phyloP scores from a whole-genome alignment of 805 yeast species.

The Helenozyma baotianmanensis region DNA sequence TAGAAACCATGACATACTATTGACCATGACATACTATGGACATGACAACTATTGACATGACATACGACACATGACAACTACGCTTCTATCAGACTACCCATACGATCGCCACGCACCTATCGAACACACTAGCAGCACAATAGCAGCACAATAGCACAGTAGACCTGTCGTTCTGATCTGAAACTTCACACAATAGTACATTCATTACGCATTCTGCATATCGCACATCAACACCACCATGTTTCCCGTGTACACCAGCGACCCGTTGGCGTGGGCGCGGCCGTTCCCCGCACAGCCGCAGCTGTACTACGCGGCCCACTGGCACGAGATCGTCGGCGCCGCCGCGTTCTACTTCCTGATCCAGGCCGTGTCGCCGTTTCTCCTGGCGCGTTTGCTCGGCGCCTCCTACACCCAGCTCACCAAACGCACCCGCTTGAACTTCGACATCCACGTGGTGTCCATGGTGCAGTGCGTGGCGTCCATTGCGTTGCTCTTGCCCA shows the following conservation, averaged over 20 bases:
- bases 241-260: constrained; percentile 29
- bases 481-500: constrained; percentile 54
- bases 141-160: no score
- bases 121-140: no score
- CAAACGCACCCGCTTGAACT: constrained; percentile 55
- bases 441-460: constrained; percentile 87
- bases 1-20: no score
- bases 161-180: no score
- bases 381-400: constrained; percentile 50
- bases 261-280: constrained; percentile 39
- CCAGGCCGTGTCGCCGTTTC: constrained; percentile 47
- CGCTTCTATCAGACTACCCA: no score
- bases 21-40: no score
- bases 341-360: constrained; percentile 56
- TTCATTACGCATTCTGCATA: no score
- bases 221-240: constrained; percentile 4
- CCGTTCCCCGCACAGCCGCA: constrained; percentile 46
- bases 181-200: no score
- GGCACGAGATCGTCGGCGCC: constrained; percentile 70
- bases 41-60: no score
- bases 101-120: no score
- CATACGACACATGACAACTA: no score
- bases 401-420: constrained; percentile 46
- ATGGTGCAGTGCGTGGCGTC: constrained; percentile 77
- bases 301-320: constrained; percentile 47